phyloP scores from a whole-genome alignment of 805 yeast genomes.

The Lachancea waltii region DNA sequence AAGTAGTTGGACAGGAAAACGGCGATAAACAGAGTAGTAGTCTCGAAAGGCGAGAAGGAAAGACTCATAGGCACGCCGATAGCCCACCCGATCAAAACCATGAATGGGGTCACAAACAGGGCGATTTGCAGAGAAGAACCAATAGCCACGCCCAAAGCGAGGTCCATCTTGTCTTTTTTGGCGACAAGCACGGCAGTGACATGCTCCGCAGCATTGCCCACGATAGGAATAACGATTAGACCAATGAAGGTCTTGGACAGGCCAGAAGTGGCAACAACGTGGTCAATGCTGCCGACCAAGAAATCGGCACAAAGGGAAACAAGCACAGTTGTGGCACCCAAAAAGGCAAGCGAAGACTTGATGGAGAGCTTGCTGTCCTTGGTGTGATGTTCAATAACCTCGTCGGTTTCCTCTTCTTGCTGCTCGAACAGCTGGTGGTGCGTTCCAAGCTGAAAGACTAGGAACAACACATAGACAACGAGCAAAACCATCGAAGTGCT shows the following conservation, averaged over 20 bases:
- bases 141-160: constrained; percentile 93
- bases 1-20: constrained; percentile 83
- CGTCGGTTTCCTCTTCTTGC: constrained; percentile 38
- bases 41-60: constrained; percentile 87
- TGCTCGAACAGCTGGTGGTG: constrained; percentile 72
- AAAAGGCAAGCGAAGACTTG: constrained; percentile 43
- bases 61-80: constrained; percentile 88
- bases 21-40: constrained; percentile 83
- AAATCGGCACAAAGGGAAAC: constrained; percentile 92
- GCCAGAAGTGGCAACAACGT: constrained; percentile 75
- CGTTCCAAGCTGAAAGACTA: constrained; percentile 83
- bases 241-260: constrained; percentile 94
- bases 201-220: constrained; percentile 98
- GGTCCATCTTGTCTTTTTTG: constrained; percentile 92
- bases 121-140: constrained; percentile 96
- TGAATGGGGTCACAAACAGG: constrained; percentile 87
- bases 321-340: constrained; percentile 61
- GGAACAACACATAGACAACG: constrained; percentile 66
- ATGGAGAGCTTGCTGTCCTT: constrained; percentile 40
- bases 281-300: constrained; percentile 89
- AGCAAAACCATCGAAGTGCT: constrained; percentile 79
- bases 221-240: constrained; percentile 87
- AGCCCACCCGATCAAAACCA: constrained; percentile 92
- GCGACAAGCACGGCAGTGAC: constrained; percentile 96
- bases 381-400: constrained; percentile 23